phyloP scores from a whole-genome alignment of 1,284 basidiomycete species.

The Apiotrichum veenhuisii region DNA sequence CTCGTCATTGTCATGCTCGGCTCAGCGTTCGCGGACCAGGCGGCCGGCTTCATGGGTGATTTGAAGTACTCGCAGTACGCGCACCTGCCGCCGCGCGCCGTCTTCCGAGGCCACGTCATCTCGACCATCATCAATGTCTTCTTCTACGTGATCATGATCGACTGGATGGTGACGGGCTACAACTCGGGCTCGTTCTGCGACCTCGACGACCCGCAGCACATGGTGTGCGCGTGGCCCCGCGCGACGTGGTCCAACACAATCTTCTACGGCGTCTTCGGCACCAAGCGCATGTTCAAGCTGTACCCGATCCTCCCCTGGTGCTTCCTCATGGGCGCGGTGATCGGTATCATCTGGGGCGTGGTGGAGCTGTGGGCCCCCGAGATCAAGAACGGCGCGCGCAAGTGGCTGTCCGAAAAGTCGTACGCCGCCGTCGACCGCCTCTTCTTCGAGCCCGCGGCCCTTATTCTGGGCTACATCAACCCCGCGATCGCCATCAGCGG shows the following conservation, averaged over 20 bases:
- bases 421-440: too few species aligned
- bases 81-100: slow-evolving; percentile 29
- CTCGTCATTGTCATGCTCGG: slow-evolving; percentile 11
- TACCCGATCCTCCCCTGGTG: slow-evolving; percentile 19
- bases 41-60: slow-evolving; percentile 52
- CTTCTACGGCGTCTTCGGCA: slow-evolving; percentile 15
- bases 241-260: slow-evolving; percentile 4
- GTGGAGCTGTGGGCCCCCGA: not conserved
- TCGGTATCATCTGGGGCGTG: slow-evolving; percentile 8
- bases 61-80: slow-evolving; percentile 57
- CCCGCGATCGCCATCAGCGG: slow-evolving; percentile 12
- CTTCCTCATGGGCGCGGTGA: slow-evolving; percentile 14
- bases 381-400: not conserved
- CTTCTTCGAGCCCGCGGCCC: not conserved
- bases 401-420: too few species aligned
- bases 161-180: slow-evolving; percentile 10
- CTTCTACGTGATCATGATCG: slow-evolving; percentile 7
- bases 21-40: slow-evolving; percentile 34
- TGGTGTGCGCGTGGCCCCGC: slow-evolving; percentile 9
- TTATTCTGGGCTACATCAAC: slow-evolving; percentile 6
- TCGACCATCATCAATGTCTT: slow-evolving; percentile 46
- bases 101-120: slow-evolving; percentile 68
- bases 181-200: slow-evolving; percentile 6
- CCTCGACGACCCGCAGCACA: slow-evolving; percentile 1
- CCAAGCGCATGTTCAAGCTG: slow-evolving; percentile 12